phyloP scores from a whole-genome alignment of 1,139 yeast species.

The Geotrichum citri-aurantii region DNA sequence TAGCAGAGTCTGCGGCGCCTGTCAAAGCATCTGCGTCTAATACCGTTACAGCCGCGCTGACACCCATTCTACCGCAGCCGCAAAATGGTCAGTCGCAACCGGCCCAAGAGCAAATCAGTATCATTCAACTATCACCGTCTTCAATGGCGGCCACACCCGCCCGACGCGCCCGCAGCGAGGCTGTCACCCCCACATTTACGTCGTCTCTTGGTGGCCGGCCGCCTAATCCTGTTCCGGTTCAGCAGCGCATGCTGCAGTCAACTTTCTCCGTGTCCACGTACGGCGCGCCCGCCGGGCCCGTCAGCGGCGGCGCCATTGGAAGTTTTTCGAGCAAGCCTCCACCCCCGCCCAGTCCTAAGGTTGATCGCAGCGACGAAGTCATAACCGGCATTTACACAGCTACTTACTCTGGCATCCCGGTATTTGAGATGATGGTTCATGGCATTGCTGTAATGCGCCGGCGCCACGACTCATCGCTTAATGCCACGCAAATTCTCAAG shows the following conservation, averaged over 20 bases:
- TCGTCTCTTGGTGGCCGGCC: slow-evolving; percentile 14
- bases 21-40: not conserved
- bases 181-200: slow-evolving; percentile 4
- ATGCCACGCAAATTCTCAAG: slow-evolving; percentile 86
- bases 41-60: not conserved
- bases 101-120: not conserved
- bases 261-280: slow-evolving; percentile 8
- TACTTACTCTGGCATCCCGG: slow-evolving; percentile 49
- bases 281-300: not conserved
- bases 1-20: not conserved
- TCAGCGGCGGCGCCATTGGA: not conserved
- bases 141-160: not conserved
- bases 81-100: not conserved
- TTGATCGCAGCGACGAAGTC: slow-evolving; percentile 7
- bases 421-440: slow-evolving; percentile 71
- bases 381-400: slow-evolving; percentile 22
- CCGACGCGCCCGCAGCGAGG: slow-evolving; percentile 3
- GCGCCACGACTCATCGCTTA: slow-evolving; percentile 71
- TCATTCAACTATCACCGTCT: slow-evolving; percentile 6
- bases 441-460: slow-evolving; percentile 84
- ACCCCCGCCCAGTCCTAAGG: slow-evolving; percentile 6
- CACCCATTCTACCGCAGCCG: not conserved
- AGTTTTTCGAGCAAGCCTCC: slow-evolving; percentile 2
- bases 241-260: slow-evolving; percentile 16
- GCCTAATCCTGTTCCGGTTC: slow-evolving; percentile 11